Percentiles rank a stretch among this genome's conserved stretches.
phyloP scores from a whole-genome alignment of 2,329 filamentous ascomycete species.

The Talaromyces amestolkiae region DNA sequence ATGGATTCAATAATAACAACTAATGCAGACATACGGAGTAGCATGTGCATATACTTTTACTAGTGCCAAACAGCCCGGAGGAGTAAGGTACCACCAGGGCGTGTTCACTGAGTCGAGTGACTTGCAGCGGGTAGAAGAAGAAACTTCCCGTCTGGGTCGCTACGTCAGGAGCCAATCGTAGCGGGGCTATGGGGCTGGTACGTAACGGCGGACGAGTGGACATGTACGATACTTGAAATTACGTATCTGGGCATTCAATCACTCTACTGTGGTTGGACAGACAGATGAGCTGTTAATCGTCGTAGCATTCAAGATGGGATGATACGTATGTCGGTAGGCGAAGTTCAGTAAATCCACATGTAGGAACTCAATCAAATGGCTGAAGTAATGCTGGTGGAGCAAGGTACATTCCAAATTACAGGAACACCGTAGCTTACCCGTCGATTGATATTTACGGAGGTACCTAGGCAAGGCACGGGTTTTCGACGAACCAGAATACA shows the following conservation, averaged over 20 bases:
- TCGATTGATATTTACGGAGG: background rate
- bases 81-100: conserved; percentile 2
- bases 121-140: conserved; percentile 17
- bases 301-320: too few species aligned
- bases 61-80: conserved; percentile 2
- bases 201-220: background rate
- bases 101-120: background rate
- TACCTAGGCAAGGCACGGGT: background rate
- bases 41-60: conserved; percentile 13
- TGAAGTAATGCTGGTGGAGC: background rate
- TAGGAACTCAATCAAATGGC: too few species aligned
- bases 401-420: conserved; percentile 9
- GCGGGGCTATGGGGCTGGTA: background rate
- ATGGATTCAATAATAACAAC: background rate
- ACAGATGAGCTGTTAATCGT: too few species aligned
- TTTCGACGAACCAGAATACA: background rate
- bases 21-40: conserved; percentile 6
- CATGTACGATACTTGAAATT: background rate
- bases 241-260: too few species aligned
- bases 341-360: too few species aligned
- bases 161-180: background rate
- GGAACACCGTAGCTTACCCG: conserved; percentile 10
- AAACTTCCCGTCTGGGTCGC: conserved; percentile 14
- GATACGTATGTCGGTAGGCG: too few species aligned
- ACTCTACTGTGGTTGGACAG: too few species aligned